Evolutionary conservation across 495 filamentous ascomycete species (phyloP), one percentile per base, ranked within the genome.

Genomic region (Aspergillus biplanus): DNA sequence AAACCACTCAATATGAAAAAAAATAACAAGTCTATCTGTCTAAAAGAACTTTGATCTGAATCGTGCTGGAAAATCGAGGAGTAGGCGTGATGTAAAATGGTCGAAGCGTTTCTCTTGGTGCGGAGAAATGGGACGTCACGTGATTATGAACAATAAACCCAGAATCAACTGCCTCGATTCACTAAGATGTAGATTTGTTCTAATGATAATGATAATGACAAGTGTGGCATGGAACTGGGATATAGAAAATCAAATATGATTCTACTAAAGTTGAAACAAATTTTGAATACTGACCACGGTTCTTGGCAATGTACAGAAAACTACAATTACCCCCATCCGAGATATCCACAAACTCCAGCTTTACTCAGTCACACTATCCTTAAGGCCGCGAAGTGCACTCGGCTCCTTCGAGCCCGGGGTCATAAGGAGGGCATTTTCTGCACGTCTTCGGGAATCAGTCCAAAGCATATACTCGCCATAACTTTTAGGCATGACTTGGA

Each of bases 401-500:
- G 67, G 68, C 65, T 78, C 73, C 61, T 72, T 77, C 44, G 65
- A 64, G 7, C 68, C 69, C 3, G 21, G 21, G 21, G 72, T 68
- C 66, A 78, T 67, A 18, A 68, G 67, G 53, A 71, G 78, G 13
- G 80, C 79, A 64, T 78, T 81, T 56, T 74, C 72, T 12, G 84
- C 86, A 31, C 89, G 78, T 63, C 90, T 74, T 58, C 90, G 69
- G 8, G 89, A 89, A 77, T 93, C 90, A 21, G 90, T 78, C 79
- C 88, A 93, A 71, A 90, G 83, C 90, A 92, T 92, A 66, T 87
- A 92, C 72, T 93, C 88, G 12, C 82, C 79, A 68, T 92, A 93
- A 1, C 82, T 87, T 69, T 87, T 79, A 21, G 92, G 92, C 80
- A 93, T 86, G 33, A 94, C 86, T 67, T 88, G 82, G 34, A 94